Percentiles rank a stretch among this genome's conserved stretches.
Conservation (phyloP, 2,329 filamentous ascomycete species). For the Penicillium sp. region DNA sequence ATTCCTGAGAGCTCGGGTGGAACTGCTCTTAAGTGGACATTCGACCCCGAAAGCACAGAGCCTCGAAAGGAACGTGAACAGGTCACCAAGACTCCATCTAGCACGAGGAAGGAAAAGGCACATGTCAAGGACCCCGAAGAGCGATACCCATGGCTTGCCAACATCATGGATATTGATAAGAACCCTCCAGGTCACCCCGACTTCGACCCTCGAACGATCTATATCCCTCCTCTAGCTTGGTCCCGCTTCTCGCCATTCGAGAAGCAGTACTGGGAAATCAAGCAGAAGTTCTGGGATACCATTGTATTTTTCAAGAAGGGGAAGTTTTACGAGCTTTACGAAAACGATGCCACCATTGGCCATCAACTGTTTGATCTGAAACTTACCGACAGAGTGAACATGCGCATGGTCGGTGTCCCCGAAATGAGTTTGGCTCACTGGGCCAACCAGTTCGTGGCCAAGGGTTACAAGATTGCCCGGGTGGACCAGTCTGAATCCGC, state of each 20-base stretch:
- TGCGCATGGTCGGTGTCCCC: slow-evolving; percentile 98
- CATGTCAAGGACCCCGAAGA: slow-evolving; percentile 81
- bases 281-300: slow-evolving; percentile 95
- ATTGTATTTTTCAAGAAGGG: slow-evolving; percentile 99
- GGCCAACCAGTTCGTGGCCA: slow-evolving; percentile 98
- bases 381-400: slow-evolving; percentile 96
- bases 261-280: slow-evolving; percentile 99
- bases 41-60: slow-evolving; percentile 64
- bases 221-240: slow-evolving; percentile 81
- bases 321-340: slow-evolving; percentile 98
- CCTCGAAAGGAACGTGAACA: slow-evolving; percentile 53
- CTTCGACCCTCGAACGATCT: slow-evolving; percentile 89
- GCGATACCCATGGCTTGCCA: slow-evolving; percentile 87
- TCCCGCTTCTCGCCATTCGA: slow-evolving; percentile 89
- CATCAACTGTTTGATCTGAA: slow-evolving; percentile 98
- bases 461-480: slow-evolving; percentile 94
- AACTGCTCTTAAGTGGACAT: slow-evolving; percentile 82
- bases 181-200: slow-evolving; percentile 80
- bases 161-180: slow-evolving; percentile 81
- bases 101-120: slow-evolving; percentile 65
- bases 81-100: slow-evolving; percentile 38
- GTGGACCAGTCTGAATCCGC: slow-evolving; percentile 98
- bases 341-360: slow-evolving; percentile 94
- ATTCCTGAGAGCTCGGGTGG: slow-evolving; percentile 62
- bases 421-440: slow-evolving; percentile 95